Percentiles rank a stretch among this genome's conserved stretches.
phyloP scores from a whole-genome alignment of 2,329 filamentous ascomycete species.

The Claviceps fusiformis region DNA sequence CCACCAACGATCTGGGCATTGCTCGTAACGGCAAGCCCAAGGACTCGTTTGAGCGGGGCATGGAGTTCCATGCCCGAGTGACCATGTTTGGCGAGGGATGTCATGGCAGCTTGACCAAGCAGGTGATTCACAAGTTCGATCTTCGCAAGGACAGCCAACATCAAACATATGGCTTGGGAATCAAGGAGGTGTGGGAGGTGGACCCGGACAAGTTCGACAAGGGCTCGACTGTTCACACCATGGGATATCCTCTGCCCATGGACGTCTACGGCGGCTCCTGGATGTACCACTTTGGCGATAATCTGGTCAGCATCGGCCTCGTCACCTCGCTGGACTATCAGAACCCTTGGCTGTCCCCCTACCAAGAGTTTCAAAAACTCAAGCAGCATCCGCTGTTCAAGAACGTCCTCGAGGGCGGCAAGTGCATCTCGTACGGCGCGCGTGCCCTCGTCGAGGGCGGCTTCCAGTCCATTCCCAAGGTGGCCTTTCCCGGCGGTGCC shows the following conservation, averaged over 20 bases:
- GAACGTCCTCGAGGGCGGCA: constrained; percentile 80
- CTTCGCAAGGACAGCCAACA: constrained; percentile 77
- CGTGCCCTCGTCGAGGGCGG: constrained; percentile 86
- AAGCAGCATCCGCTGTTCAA: constrained; percentile 93
- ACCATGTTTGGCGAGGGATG: constrained; percentile 92
- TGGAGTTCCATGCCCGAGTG: constrained; percentile 91
- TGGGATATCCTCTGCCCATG: constrained; percentile 80
- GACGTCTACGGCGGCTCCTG: constrained; percentile 96
- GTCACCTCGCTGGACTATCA: constrained; percentile 91
- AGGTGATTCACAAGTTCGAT: constrained; percentile 89
- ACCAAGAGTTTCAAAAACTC: constrained; percentile 94
- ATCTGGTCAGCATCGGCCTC: constrained; percentile 81
- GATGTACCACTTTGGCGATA: constrained; percentile 99
- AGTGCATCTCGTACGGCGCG: constrained; percentile 93
- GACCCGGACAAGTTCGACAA: constrained; percentile 83
- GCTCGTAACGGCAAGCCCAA: constrained; percentile 71
- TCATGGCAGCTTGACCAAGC: constrained; percentile 88
- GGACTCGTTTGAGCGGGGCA: constrained; percentile 84
- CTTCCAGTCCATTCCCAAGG: constrained; percentile 95
- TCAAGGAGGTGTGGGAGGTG: constrained; percentile 98
- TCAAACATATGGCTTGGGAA: constrained; percentile 86
- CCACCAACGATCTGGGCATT: constrained; percentile 88
- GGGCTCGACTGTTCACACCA: constrained; percentile 73
- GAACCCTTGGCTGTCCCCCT: constrained; percentile 93
- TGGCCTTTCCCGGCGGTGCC: constrained; percentile 88